These are phyloP conservation scores for Pythium pyrilobum DNA, from an alignment of 352 stramenopile species.

Conservation along the genomic window DNA sequence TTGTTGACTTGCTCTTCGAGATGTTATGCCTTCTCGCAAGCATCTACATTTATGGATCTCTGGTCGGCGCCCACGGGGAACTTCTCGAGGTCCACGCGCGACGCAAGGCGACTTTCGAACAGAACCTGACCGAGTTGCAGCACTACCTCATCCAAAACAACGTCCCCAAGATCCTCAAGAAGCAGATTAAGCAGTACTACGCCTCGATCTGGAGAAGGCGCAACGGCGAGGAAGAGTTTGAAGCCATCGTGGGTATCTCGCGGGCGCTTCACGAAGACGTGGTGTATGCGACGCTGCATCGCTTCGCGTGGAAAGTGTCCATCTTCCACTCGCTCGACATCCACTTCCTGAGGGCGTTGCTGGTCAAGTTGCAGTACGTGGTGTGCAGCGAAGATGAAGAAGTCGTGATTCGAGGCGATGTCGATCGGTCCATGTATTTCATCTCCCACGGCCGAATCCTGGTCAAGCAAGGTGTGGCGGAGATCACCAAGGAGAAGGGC, in stretches of 20 bases:
- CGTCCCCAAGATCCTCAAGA: slow-evolving; percentile 55
- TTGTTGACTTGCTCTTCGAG: slow-evolving; percentile 51
- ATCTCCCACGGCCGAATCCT: slow-evolving; percentile 55
- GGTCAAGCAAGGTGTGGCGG: slow-evolving; percentile 44
- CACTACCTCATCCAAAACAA: slow-evolving; percentile 69
- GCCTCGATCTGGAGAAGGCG: slow-evolving; percentile 49
- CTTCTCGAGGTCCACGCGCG: slow-evolving; percentile 40
- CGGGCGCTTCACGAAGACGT: slow-evolving; percentile 54
- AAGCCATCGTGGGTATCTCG: slow-evolving; percentile 39
- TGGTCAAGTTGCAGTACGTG: slow-evolving; percentile 53
- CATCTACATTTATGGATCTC: slow-evolving; percentile 69
- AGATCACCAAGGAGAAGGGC: slow-evolving; percentile 43
- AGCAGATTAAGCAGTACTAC: slow-evolving; percentile 73
- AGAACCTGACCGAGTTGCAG: slow-evolving; percentile 58
- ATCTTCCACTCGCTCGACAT: slow-evolving; percentile 50
- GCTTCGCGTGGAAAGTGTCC: slow-evolving; percentile 43
- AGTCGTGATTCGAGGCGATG: slow-evolving; percentile 63
- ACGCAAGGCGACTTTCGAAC: slow-evolving; percentile 51
- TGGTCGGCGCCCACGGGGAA: slow-evolving; percentile 55
- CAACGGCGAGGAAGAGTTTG: slow-evolving; percentile 50
- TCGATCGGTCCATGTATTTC: slow-evolving; percentile 79
- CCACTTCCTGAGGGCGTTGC: slow-evolving; percentile 51
- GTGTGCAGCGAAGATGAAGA: slow-evolving; percentile 62
- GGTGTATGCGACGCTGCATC: slow-evolving; percentile 41
- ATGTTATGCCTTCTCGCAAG: slow-evolving; percentile 50